A percentile compares a stretch with the other conserved stretches of the same genome.
Conservation (phyloP, 2,329 filamentous ascomycete genomes). For the Fonsecaea multimorphosa region DNA sequence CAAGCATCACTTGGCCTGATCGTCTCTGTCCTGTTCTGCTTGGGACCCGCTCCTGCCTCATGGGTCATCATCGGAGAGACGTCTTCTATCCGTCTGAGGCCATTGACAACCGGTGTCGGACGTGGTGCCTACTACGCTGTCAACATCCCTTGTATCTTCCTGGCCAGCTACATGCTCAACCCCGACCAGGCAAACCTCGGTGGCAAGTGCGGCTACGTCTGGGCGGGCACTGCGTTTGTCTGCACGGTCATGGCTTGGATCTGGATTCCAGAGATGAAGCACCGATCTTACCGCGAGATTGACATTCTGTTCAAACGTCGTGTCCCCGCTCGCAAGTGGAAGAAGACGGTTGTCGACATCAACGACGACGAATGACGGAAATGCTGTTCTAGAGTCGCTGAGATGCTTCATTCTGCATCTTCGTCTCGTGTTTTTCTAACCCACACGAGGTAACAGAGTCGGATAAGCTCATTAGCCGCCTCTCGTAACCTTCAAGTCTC, state of each 20-base stretch:
- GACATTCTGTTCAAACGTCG: conserved; percentile 65
- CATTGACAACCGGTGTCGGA: conserved; percentile 70
- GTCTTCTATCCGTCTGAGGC: conserved; percentile 67
- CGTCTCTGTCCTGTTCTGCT: conserved; percentile 68
- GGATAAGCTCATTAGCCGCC: no score
- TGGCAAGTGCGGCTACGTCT: conserved; percentile 65
- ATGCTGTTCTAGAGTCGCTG: no score
- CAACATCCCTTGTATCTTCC: conserved; percentile 71
- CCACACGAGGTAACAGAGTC: no score
- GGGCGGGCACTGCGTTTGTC: conserved; percentile 63
- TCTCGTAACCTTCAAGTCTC: no score
- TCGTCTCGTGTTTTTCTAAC: no score
- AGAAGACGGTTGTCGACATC: conserved; percentile 59
- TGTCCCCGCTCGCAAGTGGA: conserved; percentile 60
- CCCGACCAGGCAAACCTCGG: conserved; percentile 53
- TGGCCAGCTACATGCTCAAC: conserved; percentile 51
- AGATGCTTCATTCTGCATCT: no score
- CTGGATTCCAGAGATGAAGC: conserved; percentile 63
- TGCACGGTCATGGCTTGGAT: conserved; percentile 60
- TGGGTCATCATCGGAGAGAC: conserved; percentile 73
- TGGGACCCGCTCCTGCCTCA: conserved; percentile 67
- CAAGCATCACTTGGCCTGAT: conserved; percentile 69
- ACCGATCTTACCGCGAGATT: conserved; percentile 65
- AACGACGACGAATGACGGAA: conserved; percentile 55
- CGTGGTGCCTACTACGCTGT: conserved; percentile 68